These are phyloP conservation scores for Ceriops zippeliana DNA, from an alignment of 345 rosid genomes.

Conservation along the genomic window DNA sequence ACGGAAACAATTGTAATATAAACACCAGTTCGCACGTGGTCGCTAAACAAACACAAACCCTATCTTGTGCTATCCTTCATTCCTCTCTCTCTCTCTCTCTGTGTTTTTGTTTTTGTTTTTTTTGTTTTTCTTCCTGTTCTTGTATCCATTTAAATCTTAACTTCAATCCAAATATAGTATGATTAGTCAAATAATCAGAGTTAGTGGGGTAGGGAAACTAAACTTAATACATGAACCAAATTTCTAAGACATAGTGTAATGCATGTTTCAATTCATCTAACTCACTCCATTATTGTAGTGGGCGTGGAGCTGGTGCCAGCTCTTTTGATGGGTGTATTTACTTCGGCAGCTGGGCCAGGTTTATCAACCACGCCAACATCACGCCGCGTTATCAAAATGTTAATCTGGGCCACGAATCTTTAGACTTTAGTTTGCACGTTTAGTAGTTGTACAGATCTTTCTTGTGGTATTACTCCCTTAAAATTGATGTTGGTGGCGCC, in stretches of 20 bases:
- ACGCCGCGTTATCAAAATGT: background rate
- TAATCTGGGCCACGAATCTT: background rate
- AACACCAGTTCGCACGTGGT: too few relatives aligned
- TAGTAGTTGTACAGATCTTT: too few relatives aligned
- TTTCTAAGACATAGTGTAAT: slow-evolving; percentile 9
- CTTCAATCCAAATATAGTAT: background rate
- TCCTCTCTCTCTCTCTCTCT: background rate
- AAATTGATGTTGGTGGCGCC: too few relatives aligned
- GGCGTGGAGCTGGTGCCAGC: background rate
- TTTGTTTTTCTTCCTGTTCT: background rate
- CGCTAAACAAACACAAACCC: background rate
- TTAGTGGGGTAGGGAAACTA: background rate
- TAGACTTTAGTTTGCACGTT: too few relatives aligned
- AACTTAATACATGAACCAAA: background rate
- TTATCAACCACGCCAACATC: slow-evolving; percentile 16
- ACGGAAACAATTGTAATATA: too few relatives aligned
- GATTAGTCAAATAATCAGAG: background rate
- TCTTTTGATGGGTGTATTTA: background rate
- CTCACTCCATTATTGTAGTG: slow-evolving; percentile 2
- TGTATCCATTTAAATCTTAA: background rate
- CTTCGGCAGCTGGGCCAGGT: background rate
- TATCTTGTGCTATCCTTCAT: background rate
- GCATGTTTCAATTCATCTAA: slow-evolving; percentile 11
- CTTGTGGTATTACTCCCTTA: too few relatives aligned
- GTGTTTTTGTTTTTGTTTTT: too few relatives aligned